A percentile compares a stretch with the other conserved stretches of the same genome.
Conservation (phyloP, 169 alveolate species). For the Eimeria falciformis region DNA sequence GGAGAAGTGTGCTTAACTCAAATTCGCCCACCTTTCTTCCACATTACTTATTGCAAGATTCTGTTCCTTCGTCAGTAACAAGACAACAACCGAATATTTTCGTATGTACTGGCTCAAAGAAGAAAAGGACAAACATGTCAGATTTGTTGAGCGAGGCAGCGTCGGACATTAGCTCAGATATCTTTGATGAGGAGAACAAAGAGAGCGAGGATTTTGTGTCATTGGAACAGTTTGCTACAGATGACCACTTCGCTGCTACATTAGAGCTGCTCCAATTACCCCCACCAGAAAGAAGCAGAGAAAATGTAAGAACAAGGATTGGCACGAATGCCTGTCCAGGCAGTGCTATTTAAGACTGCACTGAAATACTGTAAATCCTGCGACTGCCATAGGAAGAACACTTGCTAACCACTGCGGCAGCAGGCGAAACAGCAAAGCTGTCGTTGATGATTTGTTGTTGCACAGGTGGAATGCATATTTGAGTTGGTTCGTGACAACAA, state of each 20-base stretch:
- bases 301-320: slow-evolving; percentile 60
- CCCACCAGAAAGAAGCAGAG: slow-evolving; percentile 62
- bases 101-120: no score
- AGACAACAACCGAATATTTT: no score
- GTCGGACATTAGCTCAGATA: slow-evolving; percentile 42
- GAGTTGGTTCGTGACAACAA: slow-evolving; percentile 58
- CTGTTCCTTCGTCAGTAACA: no score
- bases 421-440: no score
- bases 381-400: no score
- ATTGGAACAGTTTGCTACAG: slow-evolving; percentile 52
- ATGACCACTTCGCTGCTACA: slow-evolving; percentile 47
- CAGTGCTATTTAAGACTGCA: not conserved
- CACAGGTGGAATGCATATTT: slow-evolving; percentile 64
- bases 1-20: no score
- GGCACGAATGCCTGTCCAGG: not conserved
- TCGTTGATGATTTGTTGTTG: not conserved
- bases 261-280: slow-evolving; percentile 54
- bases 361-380: no score
- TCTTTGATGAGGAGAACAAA: slow-evolving; percentile 48
- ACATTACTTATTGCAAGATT: no score
- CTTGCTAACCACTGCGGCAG: no score
- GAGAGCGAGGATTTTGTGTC: slow-evolving; percentile 38
- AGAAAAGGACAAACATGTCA: no score
- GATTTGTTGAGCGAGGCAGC: no score
- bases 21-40: no score